Evolutionary conservation across 2,329 filamentous ascomycete species (phyloP).

Genomic region (Claviceps paspali): DNA sequence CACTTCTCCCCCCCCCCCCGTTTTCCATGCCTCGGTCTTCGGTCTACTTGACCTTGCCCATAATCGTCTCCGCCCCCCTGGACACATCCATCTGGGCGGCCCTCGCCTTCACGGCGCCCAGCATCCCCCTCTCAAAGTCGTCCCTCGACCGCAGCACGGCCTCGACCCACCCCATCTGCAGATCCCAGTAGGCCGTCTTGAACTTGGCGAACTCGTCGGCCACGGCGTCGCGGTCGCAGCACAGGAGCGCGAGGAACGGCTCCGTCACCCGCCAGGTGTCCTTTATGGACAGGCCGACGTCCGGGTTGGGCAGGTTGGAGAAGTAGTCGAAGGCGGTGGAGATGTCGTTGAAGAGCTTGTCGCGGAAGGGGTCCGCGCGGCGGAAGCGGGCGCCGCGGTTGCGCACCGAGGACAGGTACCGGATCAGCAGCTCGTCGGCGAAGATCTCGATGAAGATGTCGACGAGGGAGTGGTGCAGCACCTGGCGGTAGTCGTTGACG

Average conservation of each 20-base stretch:
- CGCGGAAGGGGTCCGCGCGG: conserved; percentile 70
- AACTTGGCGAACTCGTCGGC: conserved; percentile 69
- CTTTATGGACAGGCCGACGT: conserved; percentile 62
- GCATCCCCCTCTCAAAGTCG: conserved; percentile 83
- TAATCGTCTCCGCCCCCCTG: conserved; percentile 77
- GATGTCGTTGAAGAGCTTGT: conserved; percentile 89
- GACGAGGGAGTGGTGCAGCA: conserved; percentile 72
- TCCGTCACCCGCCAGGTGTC: conserved; percentile 87
- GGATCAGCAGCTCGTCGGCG: conserved; percentile 74
- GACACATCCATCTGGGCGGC: conserved; percentile 76
- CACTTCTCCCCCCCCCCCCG: not conserved
- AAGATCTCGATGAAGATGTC: conserved; percentile 92
- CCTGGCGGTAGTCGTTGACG: conserved; percentile 67
- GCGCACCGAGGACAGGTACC: conserved; percentile 69
- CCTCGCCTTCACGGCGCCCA: conserved; percentile 73
- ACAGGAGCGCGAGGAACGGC: conserved; percentile 65
- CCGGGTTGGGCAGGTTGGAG: conserved; percentile 51
- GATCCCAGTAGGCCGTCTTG: conserved; percentile 80
- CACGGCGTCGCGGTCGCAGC: conserved; percentile 55
- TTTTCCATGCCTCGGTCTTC: not conserved
- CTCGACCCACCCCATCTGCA: conserved; percentile 93
- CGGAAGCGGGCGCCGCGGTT: conserved; percentile 87
- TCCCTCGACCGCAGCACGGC: conserved; percentile 73
- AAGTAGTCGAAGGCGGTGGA: conserved; percentile 86
- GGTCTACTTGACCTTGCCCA: conserved; percentile 69